Evolutionary conservation across 2,329 filamentous ascomycete genomes (phyloP), one percentile per base, ranked within the genome.

Genomic region (Cladophialophora exuberans): DNA sequence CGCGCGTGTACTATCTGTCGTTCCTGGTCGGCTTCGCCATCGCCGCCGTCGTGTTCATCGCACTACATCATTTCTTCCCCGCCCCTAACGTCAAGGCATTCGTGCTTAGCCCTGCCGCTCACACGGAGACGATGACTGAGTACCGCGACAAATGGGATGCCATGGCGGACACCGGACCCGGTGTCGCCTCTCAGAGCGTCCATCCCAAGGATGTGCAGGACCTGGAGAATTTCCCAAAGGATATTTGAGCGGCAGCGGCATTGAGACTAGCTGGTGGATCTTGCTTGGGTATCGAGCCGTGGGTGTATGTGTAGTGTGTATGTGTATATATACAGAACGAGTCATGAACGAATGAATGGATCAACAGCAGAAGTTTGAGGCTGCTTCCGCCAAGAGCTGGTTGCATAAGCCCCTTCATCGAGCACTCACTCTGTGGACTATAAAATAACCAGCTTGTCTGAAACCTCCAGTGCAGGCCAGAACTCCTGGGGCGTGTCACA

Each of bases 11-110:
- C 62, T 72, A 76, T 50, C 64, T 76, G n/a, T 71, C 72, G 0
- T 76, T 72, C 56, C 66, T 72, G 3, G 62, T 75, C 1, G 75
- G 75, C 0, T 69, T 76, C 43, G 64, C 65, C 4, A 72, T 75
- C 39, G 70, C 70, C 53, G 73, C 75, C 54, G 55, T 68, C 1
- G 59, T 70, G 17, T 62, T 57, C 22, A 35, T 54, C 15, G 57
- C 36, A 6, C 44, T 60, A 15, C 54, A 62, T 28, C 39, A 50
- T 20, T 39, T 62, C 33, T 50, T 60, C 42, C 60, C 60, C 1
- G 57, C 54, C 1, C 52, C 30, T 6, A 28, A 4, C 15, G 42
- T 59, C 43, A 54, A 52, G 45, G 59, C 52, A 15, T 61, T 54
- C 26, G 56, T 61, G 15, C 15, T 31, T 6, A 30, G 18, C 11